Base-by-base conservation (phyloP, 495 filamentous ascomycete genomes). In the Alectoria sarmentosa region DNA sequence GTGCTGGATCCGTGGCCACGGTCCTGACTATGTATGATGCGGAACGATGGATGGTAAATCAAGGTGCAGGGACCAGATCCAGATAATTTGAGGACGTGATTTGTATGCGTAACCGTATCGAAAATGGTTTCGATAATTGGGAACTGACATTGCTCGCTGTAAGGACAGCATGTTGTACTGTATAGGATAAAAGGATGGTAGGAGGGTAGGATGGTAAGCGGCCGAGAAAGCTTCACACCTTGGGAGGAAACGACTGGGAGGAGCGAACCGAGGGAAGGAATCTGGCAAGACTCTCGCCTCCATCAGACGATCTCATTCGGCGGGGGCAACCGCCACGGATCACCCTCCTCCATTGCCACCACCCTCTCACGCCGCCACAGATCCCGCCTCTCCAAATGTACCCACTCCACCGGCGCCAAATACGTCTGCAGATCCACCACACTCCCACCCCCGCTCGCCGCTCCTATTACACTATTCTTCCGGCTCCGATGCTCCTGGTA, bases 401-500 rank as follows among this genome's bases (percentile, higher is more conserved):
- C 6, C 52, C 52, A 34, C 52, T 55, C 52, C 28, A 55, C 52
- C 15, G 52, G 52, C 52, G 52, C 52, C 28, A 10, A 7, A 55
- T 55, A 55, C 2, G 30, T 55, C 1, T 13, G 15, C 52, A 55
- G 6, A 36, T 55, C 52, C 28, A 34, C 52, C 2, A 55, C 6
- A 17, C 52, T 55, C 5, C 28, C 52, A 2, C 52, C 7, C 30
- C 52, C 52, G 2, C 30, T 10, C 17, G 30, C 52, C n/a, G n/a
- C n/a, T n/a, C 30, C 48, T 26, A 5, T 3, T 26, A 15, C 1
- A 23, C 13, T 23, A 52, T 6, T 30, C 48, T 28, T 30, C 23
- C 48, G 9, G 26, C 48, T 17, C 48, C 7, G 14, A 5, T 30
- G 48, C 39, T 64, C 54, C 8, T 64, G 62, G 23, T 58, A 64